These are phyloP conservation scores for Citrus glauca DNA, from an alignment of 345 rosid genomes.

Conservation along the genomic window DNA sequence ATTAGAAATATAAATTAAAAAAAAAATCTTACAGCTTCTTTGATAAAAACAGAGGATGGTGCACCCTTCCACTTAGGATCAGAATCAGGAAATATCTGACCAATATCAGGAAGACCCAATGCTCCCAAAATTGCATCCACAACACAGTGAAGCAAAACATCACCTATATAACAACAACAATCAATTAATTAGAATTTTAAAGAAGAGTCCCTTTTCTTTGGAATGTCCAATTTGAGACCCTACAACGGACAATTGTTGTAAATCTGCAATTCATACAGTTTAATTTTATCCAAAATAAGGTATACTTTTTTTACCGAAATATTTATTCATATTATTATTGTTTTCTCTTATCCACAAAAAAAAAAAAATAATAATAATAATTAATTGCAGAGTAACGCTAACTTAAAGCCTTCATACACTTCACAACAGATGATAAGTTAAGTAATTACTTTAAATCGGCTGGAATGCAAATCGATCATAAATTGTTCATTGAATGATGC, in stretches of 20 bases:
- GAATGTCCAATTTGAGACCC: neutral
- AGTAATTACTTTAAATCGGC: neutral
- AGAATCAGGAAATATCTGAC: conserved; percentile 89
- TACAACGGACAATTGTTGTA: neutral
- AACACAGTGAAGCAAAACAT: conserved; percentile 95
- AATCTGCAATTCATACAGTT: neutral
- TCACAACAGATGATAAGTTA: no score
- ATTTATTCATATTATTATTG: neutral
- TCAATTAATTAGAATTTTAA: neutral
- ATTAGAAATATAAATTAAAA: neutral
- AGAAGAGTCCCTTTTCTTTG: neutral
- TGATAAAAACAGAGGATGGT: conserved; percentile 76
- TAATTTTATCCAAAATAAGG: neutral
- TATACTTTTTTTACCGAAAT: conserved; percentile 32
- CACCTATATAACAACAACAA: conserved; percentile 48
- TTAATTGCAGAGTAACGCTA: neutral
- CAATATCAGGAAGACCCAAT: conserved; percentile 94
- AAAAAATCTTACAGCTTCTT: conserved; percentile 82
- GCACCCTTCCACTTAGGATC: conserved; percentile 99
- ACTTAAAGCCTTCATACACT: no score
- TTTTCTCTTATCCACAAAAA: neutral
- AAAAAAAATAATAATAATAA: no score
- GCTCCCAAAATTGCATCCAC: conserved; percentile 99
- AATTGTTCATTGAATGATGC: neutral
- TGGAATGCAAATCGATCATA: neutral